Conservation (phyloP, 768 basidiomycete species). For the Megacollybia marginata region DNA sequence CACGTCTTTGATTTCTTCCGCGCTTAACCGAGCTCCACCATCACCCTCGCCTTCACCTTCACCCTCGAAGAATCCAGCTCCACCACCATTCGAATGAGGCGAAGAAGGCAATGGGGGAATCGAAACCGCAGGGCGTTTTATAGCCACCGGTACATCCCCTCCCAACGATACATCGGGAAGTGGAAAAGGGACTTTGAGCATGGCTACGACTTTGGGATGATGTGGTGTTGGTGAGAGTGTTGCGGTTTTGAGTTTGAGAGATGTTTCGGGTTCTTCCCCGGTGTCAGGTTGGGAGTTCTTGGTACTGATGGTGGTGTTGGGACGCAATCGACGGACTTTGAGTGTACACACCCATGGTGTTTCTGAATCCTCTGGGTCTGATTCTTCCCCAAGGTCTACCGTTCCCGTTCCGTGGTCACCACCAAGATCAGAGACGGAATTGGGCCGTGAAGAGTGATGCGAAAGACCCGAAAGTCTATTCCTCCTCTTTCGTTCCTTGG, state of each 20-base stretch:
- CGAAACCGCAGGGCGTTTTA: conserved; percentile 36
- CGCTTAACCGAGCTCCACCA: conserved; percentile 48
- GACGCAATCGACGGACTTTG: conserved; percentile 43
- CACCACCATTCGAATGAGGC: no score
- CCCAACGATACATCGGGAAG: conserved; percentile 74
- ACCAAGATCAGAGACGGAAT: no score
- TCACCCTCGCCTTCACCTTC: no score
- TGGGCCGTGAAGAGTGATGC: no score
- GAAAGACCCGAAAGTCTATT: no score
- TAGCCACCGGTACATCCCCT: conserved; percentile 36
- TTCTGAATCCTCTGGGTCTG: conserved; percentile 94
- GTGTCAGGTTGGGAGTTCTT: conserved; percentile 9
- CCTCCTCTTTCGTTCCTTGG: no score
- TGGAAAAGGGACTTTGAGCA: conserved; percentile 87
- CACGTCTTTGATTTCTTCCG: conserved; percentile 92
- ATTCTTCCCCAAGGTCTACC: conserved; percentile 73
- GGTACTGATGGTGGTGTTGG: conserved; percentile 7
- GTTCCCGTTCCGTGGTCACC: no score
- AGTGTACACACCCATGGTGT: conserved; percentile 94
- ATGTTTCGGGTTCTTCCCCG: conserved; percentile 10
- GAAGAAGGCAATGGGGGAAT: neutral
- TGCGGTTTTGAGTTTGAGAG: conserved; percentile 59
- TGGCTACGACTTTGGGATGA: conserved; percentile 89
- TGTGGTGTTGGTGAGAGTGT: conserved; percentile 90
- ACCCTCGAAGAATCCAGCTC: no score